Evolutionary conservation across 768 basidiomycete species (phyloP).

Genomic region (Solioccasus polychromus): DNA sequence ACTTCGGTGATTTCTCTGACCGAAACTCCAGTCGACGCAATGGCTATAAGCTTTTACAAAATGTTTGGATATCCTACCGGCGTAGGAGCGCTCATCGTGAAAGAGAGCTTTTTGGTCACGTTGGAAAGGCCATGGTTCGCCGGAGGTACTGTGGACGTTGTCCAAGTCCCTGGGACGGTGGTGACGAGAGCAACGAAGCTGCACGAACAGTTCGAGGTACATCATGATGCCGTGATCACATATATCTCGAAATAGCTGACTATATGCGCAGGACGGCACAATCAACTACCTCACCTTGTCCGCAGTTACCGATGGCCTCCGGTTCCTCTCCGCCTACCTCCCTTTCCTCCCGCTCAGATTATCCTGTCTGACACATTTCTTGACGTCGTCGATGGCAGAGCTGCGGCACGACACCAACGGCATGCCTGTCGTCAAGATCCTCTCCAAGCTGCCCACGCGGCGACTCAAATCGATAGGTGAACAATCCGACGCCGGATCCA

Average conservation of each 20-base stretch:
- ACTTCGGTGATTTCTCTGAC: slow-evolving; percentile 65
- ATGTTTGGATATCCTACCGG: slow-evolving; percentile 90
- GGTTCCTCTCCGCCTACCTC: slow-evolving; percentile 73
- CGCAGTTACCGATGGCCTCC: slow-evolving; percentile 75
- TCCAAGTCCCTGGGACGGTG: slow-evolving; percentile 74
- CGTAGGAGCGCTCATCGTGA: slow-evolving; percentile 75
- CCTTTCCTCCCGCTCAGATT: slow-evolving; percentile 77
- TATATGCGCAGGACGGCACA: slow-evolving; percentile 65
- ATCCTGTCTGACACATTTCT: slow-evolving; percentile 62
- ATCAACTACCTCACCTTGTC: slow-evolving; percentile 78
- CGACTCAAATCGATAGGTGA: slow-evolving; percentile 58
- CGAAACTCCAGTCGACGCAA: slow-evolving; percentile 71
- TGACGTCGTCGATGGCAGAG: slow-evolving; percentile 51
- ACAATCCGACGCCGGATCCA: slow-evolving; percentile 62
- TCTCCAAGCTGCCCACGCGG: slow-evolving; percentile 58
- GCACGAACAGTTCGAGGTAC: slow-evolving; percentile 79
- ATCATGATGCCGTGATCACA: slow-evolving; percentile 3
- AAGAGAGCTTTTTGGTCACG: slow-evolving; percentile 58
- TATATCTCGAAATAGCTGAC: slow-evolving; percentile 2
- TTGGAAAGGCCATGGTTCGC: slow-evolving; percentile 81
- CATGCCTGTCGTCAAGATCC: slow-evolving; percentile 61
- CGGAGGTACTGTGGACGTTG: slow-evolving; percentile 78
- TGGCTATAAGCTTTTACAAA: slow-evolving; percentile 85
- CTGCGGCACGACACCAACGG: slow-evolving; percentile 62
- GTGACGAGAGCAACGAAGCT: slow-evolving; percentile 56